Base-by-base conservation (phyloP, 2,329 filamentous ascomycete species). In the Lecanicillium sp. region DNA sequence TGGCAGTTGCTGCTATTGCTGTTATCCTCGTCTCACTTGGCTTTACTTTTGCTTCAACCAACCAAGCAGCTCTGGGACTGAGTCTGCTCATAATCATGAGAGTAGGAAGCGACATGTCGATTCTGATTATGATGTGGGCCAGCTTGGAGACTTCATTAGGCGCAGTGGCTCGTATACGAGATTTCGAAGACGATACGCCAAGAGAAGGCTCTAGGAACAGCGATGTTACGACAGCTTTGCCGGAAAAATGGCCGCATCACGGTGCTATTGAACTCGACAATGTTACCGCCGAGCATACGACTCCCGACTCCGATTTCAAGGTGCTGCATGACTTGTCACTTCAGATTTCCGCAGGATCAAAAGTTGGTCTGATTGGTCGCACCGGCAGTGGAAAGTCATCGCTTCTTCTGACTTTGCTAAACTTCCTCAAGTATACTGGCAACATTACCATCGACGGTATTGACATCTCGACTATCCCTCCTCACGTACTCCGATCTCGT, bases 1-100 rank as follows among this genome's bases (percentile, higher is more conserved):
- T 72, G 9, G 52, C 70, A 3, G 62, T 70, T 25, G 6, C 22
- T 1, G 60, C 49, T 2, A 55, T 71, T 19, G 65, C 67, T 1
- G 57, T 64, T 2, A 45, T 68, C 6, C 45, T 72, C 4, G 62
- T 72, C 12, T 53, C 61, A 9, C 50, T 71, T 3, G 62, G 64
- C 1, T 59, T 70, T 3, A 8, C 41, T 9, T 35, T 45, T 41
- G 28, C 34, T 4, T 8, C 29, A 27, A 15, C 22, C 18, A 36
- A 38, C 34, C 9, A 40, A 29, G 12, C 22, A 35, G 15, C 22
- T 6, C 22, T 25, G 7, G 22, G 22, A 7, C 22, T 25, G 11
- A 11, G 22, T 6, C 22, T 25, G 22, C 11, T 25, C 22, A 25
- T 25, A 6, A 7, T 25, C 7, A 25, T 25, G 22, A 6, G 22